A percentile compares a stretch with the other conserved stretches of the same genome.
Evolutionary conservation across 177 flowering plant species (phyloP).

Genomic region (Vitis hybrid): DNA sequence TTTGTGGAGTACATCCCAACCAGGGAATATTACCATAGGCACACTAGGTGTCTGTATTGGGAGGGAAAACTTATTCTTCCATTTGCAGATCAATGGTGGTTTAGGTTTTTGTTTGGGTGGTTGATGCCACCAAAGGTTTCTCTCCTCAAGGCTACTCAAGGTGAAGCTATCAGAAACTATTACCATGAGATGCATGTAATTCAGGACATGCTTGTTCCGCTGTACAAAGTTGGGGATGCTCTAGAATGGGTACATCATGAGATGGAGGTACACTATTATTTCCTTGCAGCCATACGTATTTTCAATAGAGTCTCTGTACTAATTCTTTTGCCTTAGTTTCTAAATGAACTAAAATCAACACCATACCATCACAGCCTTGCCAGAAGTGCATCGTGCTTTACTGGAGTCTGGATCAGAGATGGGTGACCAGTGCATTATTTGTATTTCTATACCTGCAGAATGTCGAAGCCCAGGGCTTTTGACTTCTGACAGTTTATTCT

Average conservation of each 20-base stretch:
- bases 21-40: slow-evolving; percentile 95
- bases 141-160: slow-evolving; percentile 95
- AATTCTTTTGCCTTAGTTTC: neutral
- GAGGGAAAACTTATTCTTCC: slow-evolving; percentile 98
- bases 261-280: slow-evolving; percentile 70
- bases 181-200: slow-evolving; percentile 99
- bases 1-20: slow-evolving; percentile 99
- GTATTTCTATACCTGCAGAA: too few species aligned
- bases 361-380: too few species aligned
- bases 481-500: too few species aligned
- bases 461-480: too few species aligned
- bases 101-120: slow-evolving; percentile 87
- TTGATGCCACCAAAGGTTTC: slow-evolving; percentile 99
- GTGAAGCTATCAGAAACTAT: slow-evolving; percentile 95
- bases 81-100: slow-evolving; percentile 95
- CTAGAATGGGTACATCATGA: slow-evolving; percentile 83
- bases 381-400: too few species aligned
- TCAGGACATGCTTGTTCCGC: slow-evolving; percentile 98
- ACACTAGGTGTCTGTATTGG: slow-evolving; percentile 96
- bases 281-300: neutral
- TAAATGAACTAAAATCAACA: too few species aligned
- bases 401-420: too few species aligned
- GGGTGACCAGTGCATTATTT: too few species aligned
- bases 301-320: neutral
- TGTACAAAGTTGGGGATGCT: slow-evolving; percentile 95